Percentiles rank a stretch among this genome's conserved stretches.
Conservation (phyloP, 441 rosid genomes). For the Adansonia grandidieri region DNA sequence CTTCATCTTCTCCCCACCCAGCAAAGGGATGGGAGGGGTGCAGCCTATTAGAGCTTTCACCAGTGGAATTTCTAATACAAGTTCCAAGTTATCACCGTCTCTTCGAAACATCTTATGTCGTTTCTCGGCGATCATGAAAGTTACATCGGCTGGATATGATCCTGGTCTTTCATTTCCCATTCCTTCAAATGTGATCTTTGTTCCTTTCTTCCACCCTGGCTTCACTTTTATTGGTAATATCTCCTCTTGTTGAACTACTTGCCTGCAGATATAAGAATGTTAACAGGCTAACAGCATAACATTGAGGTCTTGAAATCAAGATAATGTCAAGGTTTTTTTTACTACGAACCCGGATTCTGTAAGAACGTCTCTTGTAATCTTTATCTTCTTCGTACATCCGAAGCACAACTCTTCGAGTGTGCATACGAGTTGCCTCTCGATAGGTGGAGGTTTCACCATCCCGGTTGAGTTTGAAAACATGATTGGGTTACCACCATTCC, state of each 20-base stretch:
- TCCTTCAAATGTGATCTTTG: conserved; percentile 76
- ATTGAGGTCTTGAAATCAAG: neutral
- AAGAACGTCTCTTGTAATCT: conserved; percentile 70
- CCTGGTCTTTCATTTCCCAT: conserved; percentile 74
- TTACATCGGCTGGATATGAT: conserved; percentile 58
- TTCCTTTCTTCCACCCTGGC: conserved; percentile 88
- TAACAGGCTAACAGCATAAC: neutral
- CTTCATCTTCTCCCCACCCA: conserved; percentile 51
- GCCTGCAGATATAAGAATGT: conserved; percentile 31
- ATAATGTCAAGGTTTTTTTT: neutral
- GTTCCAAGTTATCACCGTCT: conserved; percentile 71
- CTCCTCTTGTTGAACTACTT: conserved; percentile 61
- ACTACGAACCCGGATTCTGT: conserved; percentile 58
- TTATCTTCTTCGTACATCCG: conserved; percentile 77
- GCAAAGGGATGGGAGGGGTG: conserved; percentile 56
- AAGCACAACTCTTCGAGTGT: conserved; percentile 82
- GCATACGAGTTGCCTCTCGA: conserved; percentile 67
- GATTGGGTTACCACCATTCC: conserved; percentile 45
- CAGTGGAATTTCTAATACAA: conserved; percentile 60
- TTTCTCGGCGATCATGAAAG: conserved; percentile 64
- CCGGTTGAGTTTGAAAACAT: conserved; percentile 76
- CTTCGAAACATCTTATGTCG: conserved; percentile 54
- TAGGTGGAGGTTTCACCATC: conserved; percentile 60
- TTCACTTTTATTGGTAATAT: conserved; percentile 63
- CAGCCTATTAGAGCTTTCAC: conserved; percentile 73